These are phyloP conservation scores for Endocalyx cinctus DNA, from an alignment of 2,329 filamentous ascomycete genomes.

Conservation along the genomic window DNA sequence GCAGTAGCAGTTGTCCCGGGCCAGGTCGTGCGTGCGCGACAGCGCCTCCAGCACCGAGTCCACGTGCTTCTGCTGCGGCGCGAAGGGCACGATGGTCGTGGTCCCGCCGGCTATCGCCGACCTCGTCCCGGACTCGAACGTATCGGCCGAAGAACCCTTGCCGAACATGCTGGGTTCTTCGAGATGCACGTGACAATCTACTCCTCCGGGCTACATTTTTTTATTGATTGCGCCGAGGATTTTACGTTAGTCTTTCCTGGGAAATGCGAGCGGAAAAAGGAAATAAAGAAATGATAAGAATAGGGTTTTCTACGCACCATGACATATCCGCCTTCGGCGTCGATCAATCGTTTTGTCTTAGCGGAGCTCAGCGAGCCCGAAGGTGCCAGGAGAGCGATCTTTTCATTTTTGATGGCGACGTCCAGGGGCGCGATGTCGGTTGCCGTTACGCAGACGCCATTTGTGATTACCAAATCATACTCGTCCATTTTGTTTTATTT, in stretches of 20 bases:
- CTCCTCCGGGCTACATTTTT: slow-evolving; percentile 31
- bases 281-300: too few relatives aligned
- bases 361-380: slow-evolving; percentile 27
- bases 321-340: slow-evolving; percentile 38
- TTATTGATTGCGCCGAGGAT: too few relatives aligned
- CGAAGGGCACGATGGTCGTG: slow-evolving; percentile 56
- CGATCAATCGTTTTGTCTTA: slow-evolving; percentile 29
- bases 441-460: slow-evolving; percentile 39
- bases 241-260: too few relatives aligned
- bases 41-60: slow-evolving; percentile 39
- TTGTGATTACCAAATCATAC: slow-evolving; percentile 37
- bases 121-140: slow-evolving; percentile 40
- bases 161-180: slow-evolving; percentile 33
- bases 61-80: slow-evolving; percentile 44
- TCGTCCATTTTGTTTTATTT: slow-evolving; percentile 11
- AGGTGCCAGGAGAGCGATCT: slow-evolving; percentile 36
- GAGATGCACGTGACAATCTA: slow-evolving; percentile 37
- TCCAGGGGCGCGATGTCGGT: slow-evolving; percentile 36
- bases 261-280: too few relatives aligned
- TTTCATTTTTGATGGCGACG: slow-evolving; percentile 37
- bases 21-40: slow-evolving; percentile 40
- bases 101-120: slow-evolving; percentile 54
- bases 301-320: slow-evolving; percentile 29
- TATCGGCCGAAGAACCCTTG: slow-evolving; percentile 28
- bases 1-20: slow-evolving; percentile 42